Evolutionary conservation across 2,329 filamentous ascomycete species (phyloP), one percentile per base, ranked within the genome.

Genomic region (Didymosphaeria variabile): DNA sequence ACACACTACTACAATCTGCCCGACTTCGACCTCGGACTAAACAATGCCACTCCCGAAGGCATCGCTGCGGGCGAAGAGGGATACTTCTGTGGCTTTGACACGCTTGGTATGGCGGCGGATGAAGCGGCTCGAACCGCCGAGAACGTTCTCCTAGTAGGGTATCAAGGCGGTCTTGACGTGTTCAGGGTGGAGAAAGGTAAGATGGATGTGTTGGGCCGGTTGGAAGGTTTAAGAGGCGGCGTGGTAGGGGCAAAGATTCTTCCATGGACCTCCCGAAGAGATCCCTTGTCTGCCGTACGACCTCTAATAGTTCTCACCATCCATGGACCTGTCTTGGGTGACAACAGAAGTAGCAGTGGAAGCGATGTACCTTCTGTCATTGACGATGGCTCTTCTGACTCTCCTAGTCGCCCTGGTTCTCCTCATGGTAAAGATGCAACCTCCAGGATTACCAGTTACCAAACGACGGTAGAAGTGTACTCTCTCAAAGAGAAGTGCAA

Each of bases 401-500:
- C 76, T 26, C 75, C 74, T 2, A 78, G 72, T 58, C 69, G 77
- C n/a, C 76, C 77, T 26, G 61, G 70, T 17, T 77, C 76, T 17
- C 66, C 62, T 23, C 66, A 66, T 31, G 76, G 70, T 19, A 67
- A 74, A n/a, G 64, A 67, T 15, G 53, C 67, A 3, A 62, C 69
- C 19, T 65, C 65, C 19, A 71, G 72, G 46, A 82, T 89, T 60
- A 85, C 87, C 53, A 84, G 85, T 50, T 96, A 94, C 72, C 93
- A 97, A 77, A 97, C 94, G 0, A 90, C 90, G 0, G 92, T 97
- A 6, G 93, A 97, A 68, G 83, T 98, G 0, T 97, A 94, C 77
- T 97, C 94, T 0, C 81, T 98, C 61, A 88, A 87, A 68, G 91
- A 89, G n/a, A 89, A 89, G 69, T 85, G 87, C 63, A 86, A 87